Evolutionary conservation across 495 filamentous ascomycete genomes (phyloP).

Genomic region (Tuber microsphaerosporum): DNA sequence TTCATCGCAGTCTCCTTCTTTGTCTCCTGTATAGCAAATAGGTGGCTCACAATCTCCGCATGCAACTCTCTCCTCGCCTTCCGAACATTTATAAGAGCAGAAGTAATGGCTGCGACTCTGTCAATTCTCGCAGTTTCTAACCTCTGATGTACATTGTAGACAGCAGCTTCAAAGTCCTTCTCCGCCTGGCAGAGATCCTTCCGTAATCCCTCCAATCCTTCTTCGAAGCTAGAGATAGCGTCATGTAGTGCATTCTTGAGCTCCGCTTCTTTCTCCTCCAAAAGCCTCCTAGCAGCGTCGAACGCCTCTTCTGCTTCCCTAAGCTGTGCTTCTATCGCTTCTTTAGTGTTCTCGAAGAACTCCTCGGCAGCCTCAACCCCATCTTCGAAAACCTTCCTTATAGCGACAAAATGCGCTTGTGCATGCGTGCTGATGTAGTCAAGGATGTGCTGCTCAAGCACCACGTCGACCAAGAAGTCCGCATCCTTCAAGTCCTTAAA

Average conservation of each 20-base stretch:
- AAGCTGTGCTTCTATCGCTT: constrained; percentile 8
- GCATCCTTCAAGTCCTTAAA: constrained; percentile 14
- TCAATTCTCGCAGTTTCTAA: constrained; percentile 27
- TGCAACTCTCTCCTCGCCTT: constrained; percentile 19
- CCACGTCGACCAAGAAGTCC: constrained; percentile 26
- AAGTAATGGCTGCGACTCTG: constrained; percentile 18
- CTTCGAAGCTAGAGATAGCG: constrained; percentile 14
- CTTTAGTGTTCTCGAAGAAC: constrained; percentile 19
- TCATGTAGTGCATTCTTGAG: constrained; percentile 8
- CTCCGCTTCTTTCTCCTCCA: constrained; percentile 18
- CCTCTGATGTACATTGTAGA: constrained; percentile 17
- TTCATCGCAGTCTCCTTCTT: constrained; percentile 31
- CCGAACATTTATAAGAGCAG: constrained; percentile 9
- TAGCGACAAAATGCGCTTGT: constrained; percentile 12
- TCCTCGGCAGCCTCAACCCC: constrained; percentile 20
- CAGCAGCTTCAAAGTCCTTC: constrained; percentile 27
- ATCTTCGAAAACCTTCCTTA: constrained; percentile 12
- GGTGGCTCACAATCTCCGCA: constrained; percentile 7
- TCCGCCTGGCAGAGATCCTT: constrained; percentile 15
- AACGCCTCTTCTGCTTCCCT: constrained; percentile 15
- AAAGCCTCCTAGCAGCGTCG: constrained; percentile 12
- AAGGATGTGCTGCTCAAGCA: constrained; percentile 28
- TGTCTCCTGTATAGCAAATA: constrained; percentile 25
- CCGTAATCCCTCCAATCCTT: constrained; percentile 13
- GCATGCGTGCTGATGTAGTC: constrained; percentile 18